Evolutionary conservation across 176 grass and related monocot genomes (phyloP), one percentile per base, ranked within the genome.

Genomic region (Musa acuminata): DNA sequence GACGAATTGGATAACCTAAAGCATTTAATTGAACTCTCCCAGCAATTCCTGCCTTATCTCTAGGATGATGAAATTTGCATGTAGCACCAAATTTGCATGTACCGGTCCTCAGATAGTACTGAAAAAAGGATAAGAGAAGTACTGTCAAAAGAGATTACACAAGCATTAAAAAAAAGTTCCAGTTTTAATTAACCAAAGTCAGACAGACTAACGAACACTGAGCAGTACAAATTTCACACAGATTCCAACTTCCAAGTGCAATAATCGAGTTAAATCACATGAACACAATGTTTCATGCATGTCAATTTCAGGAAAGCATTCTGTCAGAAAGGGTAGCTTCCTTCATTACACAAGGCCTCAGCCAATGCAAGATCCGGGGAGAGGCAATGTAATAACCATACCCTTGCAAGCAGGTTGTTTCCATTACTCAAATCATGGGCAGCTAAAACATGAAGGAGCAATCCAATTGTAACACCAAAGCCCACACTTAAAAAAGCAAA

Each of bases 61-160:
- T 94, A 11, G 96, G 96, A 76, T 99, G 96, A 69, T 99, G 82
- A 78, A 99, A 99, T 89, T 99, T 99, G 81, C 96, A 99, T 62
- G 96, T 99, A 75, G 91, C 88, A 51, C 96, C 96, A 88, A 95
- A 99, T 82, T 99, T 99, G 86, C 96, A 99, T 76, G 91, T 95
- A 82, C 91, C 96, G 0, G 91, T 95, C 84, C 94, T 99, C 77
- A 99, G 73, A 79, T 91, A 99, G 67, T 89, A 99, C 96, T 99
- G 73, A 19, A 85, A 7, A 14, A 74, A 67, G 20, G 21, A 66
- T 55, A 43, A 23, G 35, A 81, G 52, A 64, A 16, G 62, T 73
- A 52, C 35, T 80, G 71, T 12, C 55, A 65, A 27, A 79, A 17
- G 8, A 69, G 51, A 11, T 25, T 77, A 62, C 14, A 21, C 24